Evolutionary conservation across 2,329 filamentous ascomycete species (phyloP).

Genomic region (Stemphylium lycopersici): DNA sequence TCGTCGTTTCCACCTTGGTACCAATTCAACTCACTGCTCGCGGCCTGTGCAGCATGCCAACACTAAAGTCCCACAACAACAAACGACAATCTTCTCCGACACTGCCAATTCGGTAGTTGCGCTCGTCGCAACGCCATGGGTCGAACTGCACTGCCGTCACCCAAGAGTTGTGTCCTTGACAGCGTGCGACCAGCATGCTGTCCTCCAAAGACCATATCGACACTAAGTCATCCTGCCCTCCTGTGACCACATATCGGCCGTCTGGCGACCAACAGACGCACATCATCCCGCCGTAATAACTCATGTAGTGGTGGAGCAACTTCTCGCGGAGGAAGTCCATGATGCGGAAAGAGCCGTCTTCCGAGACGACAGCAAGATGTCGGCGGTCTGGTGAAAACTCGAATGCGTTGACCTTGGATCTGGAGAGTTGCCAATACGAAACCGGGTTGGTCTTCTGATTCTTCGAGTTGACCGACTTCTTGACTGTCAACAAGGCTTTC

Average conservation of each 20-base stretch:
- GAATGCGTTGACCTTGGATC: slow-evolving; percentile 88
- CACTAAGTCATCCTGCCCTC: slow-evolving; percentile 93
- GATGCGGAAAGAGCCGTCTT: slow-evolving; percentile 87
- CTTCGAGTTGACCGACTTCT: slow-evolving; percentile 90
- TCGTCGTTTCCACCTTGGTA: neutral
- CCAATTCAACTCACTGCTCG: slow-evolving; percentile 65
- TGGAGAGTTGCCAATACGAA: slow-evolving; percentile 89
- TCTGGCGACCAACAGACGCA: slow-evolving; percentile 98
- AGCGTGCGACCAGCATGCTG: slow-evolving; percentile 82
- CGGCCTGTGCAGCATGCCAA: slow-evolving; percentile 92
- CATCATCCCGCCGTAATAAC: slow-evolving; percentile 91
- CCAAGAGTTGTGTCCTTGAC: slow-evolving; percentile 95
- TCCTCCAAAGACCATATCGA: slow-evolving; percentile 94
- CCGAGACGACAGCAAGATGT: slow-evolving; percentile 87
- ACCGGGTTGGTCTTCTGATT: slow-evolving; percentile 95
- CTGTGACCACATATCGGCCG: slow-evolving; percentile 92
- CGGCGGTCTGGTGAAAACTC: slow-evolving; percentile 88
- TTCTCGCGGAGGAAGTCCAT: slow-evolving; percentile 92
- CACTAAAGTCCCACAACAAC: slow-evolving; percentile 95
- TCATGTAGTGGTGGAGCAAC: slow-evolving; percentile 86
- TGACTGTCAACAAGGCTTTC: slow-evolving; percentile 66
- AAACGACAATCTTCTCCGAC: slow-evolving; percentile 93
- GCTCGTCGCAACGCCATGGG: slow-evolving; percentile 94
- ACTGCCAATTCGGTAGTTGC: slow-evolving; percentile 93
- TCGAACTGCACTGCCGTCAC: slow-evolving; percentile 93